Evolutionary conservation across 768 basidiomycete genomes (phyloP).

Genomic region (Xerocomellus intermedius): DNA sequence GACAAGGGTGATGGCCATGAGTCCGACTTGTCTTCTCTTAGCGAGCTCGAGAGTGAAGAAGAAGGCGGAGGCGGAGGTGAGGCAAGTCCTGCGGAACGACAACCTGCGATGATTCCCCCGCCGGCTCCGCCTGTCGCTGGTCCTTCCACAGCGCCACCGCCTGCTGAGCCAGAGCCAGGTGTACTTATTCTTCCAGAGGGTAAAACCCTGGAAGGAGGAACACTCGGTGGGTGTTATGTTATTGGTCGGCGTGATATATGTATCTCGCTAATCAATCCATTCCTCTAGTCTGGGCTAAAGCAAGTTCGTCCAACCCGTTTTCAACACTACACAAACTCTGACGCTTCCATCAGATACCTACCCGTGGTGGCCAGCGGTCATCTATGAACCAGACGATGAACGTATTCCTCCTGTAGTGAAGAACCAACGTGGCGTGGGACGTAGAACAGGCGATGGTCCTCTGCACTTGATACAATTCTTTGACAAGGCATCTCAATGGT

Average conservation of each 20-base stretch:
- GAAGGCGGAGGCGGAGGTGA: slow-evolving; percentile 14
- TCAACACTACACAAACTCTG: not conserved
- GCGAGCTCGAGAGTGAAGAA: slow-evolving; percentile 40
- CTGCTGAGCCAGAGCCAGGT: slow-evolving; percentile 33
- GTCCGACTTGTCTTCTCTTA: slow-evolving; percentile 47
- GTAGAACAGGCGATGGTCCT: slow-evolving; percentile 39
- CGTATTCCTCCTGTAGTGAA: slow-evolving; percentile 47
- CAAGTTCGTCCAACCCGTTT: slow-evolving; percentile 40
- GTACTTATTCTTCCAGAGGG: slow-evolving; percentile 35
- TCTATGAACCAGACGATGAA: slow-evolving; percentile 61
- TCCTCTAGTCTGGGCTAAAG: slow-evolving; percentile 79
- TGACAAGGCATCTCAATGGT: slow-evolving; percentile 68
- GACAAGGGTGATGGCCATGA: slow-evolving; percentile 25
- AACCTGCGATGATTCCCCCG: not conserved
- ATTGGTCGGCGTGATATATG: no score
- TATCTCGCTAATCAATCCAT: not conserved
- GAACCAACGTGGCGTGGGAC: slow-evolving; percentile 29
- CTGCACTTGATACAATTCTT: slow-evolving; percentile 77
- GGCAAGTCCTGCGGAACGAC: slow-evolving; percentile 7
- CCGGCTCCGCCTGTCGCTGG: slow-evolving; percentile 8
- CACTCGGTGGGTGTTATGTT: slow-evolving; percentile 51
- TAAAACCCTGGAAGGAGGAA: slow-evolving; percentile 49
- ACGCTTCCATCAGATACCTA: slow-evolving; percentile 52
- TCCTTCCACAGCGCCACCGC: slow-evolving; percentile 7
- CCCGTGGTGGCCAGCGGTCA: slow-evolving; percentile 88